These are phyloP conservation scores for Tetrastigma voinierianum DNA, from an alignment of 164 flowering plant genomes.

Conservation along the genomic window DNA sequence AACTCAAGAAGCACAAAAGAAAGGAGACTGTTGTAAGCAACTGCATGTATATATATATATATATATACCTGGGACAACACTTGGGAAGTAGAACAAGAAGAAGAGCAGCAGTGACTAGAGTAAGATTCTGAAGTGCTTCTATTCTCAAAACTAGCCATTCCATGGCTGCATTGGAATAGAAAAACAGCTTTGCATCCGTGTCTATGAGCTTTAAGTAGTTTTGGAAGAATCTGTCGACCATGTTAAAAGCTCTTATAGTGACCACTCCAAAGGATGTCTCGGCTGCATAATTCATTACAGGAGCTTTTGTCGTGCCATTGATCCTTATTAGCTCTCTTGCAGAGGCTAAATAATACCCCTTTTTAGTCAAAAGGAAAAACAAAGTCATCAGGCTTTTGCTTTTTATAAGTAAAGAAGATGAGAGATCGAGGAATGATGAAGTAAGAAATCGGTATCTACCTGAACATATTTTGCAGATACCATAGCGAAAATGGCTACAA, in stretches of 20 bases:
- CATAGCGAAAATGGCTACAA: constrained; percentile 53
- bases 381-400: too few species aligned
- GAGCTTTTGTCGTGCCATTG: constrained; percentile 91
- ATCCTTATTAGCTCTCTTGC: constrained; percentile 76
- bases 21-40: too few species aligned
- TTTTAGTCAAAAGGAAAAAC: constrained; percentile 5
- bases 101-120: constrained; percentile 58
- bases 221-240: constrained; percentile 47
- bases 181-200: constrained; percentile 67
- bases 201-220: constrained; percentile 64
- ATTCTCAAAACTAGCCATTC: constrained; percentile 78
- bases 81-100: constrained; percentile 64
- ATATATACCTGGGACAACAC: constrained; percentile 68
- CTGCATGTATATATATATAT: too few species aligned
- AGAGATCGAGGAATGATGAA: neutral
- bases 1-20: neutral
- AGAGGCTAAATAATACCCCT: constrained; percentile 71
- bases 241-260: constrained; percentile 71
- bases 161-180: constrained; percentile 65
- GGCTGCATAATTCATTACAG: constrained; percentile 71
- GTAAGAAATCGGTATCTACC: constrained; percentile 31
- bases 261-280: constrained; percentile 83
- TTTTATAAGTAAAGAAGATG: neutral
- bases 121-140: constrained; percentile 69
- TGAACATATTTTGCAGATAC: constrained; percentile 55